A percentile compares a stretch with the other conserved stretches of the same genome.
Conservation (phyloP, 139 green algal genomes). For the Coccomyxa sp. region DNA sequence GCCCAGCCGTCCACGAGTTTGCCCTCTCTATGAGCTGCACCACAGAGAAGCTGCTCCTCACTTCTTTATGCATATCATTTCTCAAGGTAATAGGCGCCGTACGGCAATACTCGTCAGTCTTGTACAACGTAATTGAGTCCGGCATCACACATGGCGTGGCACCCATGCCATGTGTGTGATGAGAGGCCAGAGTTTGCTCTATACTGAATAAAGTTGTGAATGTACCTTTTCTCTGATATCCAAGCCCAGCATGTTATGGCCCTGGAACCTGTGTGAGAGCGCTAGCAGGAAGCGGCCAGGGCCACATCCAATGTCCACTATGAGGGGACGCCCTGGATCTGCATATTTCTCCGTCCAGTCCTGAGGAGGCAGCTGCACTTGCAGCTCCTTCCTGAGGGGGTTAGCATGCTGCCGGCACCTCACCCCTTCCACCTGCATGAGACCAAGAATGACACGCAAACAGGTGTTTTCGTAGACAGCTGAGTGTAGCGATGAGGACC, state of each 20-base stretch:
- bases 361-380: conserved; percentile 19
- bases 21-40: conserved; percentile 71
- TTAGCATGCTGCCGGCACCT: conserved; percentile 84
- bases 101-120: no score
- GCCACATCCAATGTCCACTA: conserved; percentile 81
- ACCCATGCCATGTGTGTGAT: no score
- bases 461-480: no score
- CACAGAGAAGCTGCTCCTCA: no score
- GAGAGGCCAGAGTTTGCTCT: no score
- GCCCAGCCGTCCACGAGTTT: conserved; percentile 56
- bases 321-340: conserved; percentile 56
- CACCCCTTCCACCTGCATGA: conserved; percentile 23
- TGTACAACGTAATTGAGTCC: no score
- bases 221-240: conserved; percentile 68
- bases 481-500: no score
- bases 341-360: conserved; percentile 54
- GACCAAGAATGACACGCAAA: no score
- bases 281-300: conserved; percentile 73
- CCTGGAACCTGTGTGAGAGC: conserved; percentile 21
- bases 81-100: no score
- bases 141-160: no score
- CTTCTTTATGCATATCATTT: no score
- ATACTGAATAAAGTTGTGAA: neutral
- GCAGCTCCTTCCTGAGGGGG: conserved; percentile 49
- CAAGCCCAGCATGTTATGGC: conserved; percentile 74